These are phyloP conservation scores for Hymenoscyphus scutula DNA, from an alignment of 2,329 filamentous ascomycete species.

Conservation along the genomic window DNA sequence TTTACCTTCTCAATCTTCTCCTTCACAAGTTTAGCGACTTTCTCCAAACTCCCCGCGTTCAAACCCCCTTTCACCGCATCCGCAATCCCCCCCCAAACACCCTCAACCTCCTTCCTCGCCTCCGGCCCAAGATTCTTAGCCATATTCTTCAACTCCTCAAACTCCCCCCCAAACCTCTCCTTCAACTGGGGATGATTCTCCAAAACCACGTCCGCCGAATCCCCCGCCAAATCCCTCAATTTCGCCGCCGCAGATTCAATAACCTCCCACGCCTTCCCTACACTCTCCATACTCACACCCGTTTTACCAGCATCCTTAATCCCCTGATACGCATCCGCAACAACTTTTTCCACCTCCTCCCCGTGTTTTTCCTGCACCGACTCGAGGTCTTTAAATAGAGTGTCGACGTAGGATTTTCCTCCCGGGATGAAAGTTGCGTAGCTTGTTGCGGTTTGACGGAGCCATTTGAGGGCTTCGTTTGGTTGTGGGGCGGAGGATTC, in stretches of 20 bases:
- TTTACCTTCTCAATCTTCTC: constrained; percentile 67
- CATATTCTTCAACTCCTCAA: constrained; percentile 68
- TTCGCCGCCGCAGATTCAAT: constrained; percentile 60
- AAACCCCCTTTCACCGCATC: constrained; percentile 63
- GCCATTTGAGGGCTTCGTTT: constrained; percentile 63
- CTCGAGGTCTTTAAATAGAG: constrained; percentile 68
- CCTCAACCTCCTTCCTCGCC: constrained; percentile 72
- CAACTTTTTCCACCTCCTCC: constrained; percentile 67
- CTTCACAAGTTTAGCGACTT: constrained; percentile 61
- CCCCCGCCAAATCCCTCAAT: constrained; percentile 59
- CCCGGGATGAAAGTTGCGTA: constrained; percentile 73
- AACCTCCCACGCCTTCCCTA: constrained; percentile 58
- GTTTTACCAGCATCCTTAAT: constrained; percentile 59
- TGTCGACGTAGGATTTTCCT: constrained; percentile 64
- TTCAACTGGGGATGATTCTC: constrained; percentile 73
- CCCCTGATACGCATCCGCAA: constrained; percentile 65
- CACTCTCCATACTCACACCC: constrained; percentile 61
- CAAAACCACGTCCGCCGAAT: constrained; percentile 62
- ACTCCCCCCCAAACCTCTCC: constrained; percentile 66
- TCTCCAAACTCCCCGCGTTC: constrained; percentile 49
- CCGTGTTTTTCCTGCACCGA: constrained; percentile 64
- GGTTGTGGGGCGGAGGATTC: constrained; percentile 54
- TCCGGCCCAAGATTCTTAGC: constrained; percentile 70
- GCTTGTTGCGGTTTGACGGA: constrained; percentile 63
- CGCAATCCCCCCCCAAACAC: constrained; percentile 66